phyloP scores from a whole-genome alignment of 2,329 filamentous ascomycete genomes.

The Penicillium olsonii region DNA sequence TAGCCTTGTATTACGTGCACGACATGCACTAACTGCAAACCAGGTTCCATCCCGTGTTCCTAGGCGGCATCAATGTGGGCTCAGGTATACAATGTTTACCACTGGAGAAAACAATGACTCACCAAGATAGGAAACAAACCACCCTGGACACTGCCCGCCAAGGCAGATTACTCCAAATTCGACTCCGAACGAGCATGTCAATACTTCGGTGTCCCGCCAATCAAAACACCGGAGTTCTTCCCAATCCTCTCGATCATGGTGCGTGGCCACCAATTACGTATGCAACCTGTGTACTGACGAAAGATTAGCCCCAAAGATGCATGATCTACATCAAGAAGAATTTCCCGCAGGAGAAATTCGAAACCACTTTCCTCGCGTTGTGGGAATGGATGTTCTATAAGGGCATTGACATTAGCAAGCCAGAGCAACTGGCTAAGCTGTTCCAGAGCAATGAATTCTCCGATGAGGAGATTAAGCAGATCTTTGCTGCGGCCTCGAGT shows the following conservation, averaged over 20 bases:
- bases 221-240: slow-evolving; percentile 49
- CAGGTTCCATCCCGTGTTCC: slow-evolving; percentile 71
- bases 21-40: background rate
- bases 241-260: slow-evolving; percentile 57
- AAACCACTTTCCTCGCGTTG: slow-evolving; percentile 56
- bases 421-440: slow-evolving; percentile 52
- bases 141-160: slow-evolving; percentile 70
- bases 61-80: slow-evolving; percentile 65
- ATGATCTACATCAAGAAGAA: slow-evolving; percentile 66
- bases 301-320: slow-evolving; percentile 60
- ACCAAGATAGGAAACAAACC: slow-evolving; percentile 64
- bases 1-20: background rate
- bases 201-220: slow-evolving; percentile 49
- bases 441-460: slow-evolving; percentile 32
- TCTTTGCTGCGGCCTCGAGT: slow-evolving; percentile 56
- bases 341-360: slow-evolving; percentile 53
- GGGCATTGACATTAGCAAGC: slow-evolving; percentile 61
- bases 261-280: slow-evolving; percentile 25
- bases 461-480: slow-evolving; percentile 53
- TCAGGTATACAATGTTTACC: slow-evolving; percentile 48
- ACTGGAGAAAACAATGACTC: background rate
- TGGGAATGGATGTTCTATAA: slow-evolving; percentile 65
- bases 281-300: background rate
- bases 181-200: slow-evolving; percentile 53
- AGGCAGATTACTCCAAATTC: slow-evolving; percentile 60